Evolutionary conservation across 2,329 filamentous ascomycete genomes (phyloP), one percentile per base, ranked within the genome.

Genomic region (Fusarium napiforme): DNA sequence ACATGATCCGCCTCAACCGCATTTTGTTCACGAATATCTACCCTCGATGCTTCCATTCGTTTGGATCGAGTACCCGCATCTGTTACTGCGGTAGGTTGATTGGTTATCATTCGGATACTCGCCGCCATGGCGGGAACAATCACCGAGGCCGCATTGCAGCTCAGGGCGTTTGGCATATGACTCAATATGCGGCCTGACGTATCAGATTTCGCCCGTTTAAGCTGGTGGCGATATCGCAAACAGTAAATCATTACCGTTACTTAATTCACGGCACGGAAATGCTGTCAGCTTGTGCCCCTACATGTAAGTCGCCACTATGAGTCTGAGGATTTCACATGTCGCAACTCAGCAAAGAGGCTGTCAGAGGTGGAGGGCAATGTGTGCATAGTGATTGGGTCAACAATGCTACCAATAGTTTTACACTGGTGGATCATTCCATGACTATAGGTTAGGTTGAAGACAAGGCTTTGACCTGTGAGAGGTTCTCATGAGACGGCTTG

Each of bases 281-380:
- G 30, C 7, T 50, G 39, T 61, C 53, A 61, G 63, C 32, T 40
- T 52, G 53, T 67, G 46, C 18, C n/a, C 23, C 39, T 60, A 9
- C 36, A 8, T 60, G 23, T n/a, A 67, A 60, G 30, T 61, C 39
- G 63, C 64, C 63, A 67, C 63, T 36, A 16, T 32, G 39, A 61
- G n/a, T 32, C n/a, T 34, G 28, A 45, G 46, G 43, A n/a, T 19
- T 56, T 67, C 52, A 40, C 16, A 7, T 60, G n/a, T 30, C n/a
- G 26, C 37, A 26, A 16, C 16, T 32, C 18, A 7, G 9, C 15
- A 14, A 30, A 30, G 26, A 28, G 19, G 34, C 23, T 40, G 50
- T 21, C 14, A 30, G 23, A 39, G 50, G 19, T 10, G 23, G 23
- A 9, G 34, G 19, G 7, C 12, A 4, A 12, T 53, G 19, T 39